These are phyloP conservation scores for Rehmannia glutinosa DNA, from an alignment of 257 asterid species.

Conservation along the genomic window DNA sequence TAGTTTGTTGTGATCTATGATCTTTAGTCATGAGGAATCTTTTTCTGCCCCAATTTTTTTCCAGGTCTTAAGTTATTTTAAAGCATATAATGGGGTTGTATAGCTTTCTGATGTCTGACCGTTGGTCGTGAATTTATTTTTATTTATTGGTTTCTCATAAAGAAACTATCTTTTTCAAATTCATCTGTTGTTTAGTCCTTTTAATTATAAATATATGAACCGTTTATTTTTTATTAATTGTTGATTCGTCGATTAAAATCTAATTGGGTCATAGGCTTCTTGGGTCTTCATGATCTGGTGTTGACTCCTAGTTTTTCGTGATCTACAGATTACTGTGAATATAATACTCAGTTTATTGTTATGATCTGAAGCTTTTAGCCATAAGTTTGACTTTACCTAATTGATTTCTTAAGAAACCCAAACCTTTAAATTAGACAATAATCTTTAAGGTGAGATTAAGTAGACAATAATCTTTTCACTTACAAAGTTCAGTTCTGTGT, in stretches of 20 bases:
- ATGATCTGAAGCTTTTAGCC: neutral
- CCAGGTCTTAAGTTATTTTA: no score
- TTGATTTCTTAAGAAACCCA: neutral
- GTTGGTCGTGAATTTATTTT: no score
- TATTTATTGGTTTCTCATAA: no score
- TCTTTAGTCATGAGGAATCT: no score
- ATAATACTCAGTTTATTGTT: neutral
- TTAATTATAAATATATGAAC: neutral
- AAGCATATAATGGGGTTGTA: no score
- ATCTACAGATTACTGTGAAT: neutral
- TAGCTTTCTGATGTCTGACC: no score
- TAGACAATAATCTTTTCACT: neutral
- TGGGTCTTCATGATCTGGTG: neutral
- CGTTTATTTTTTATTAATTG: neutral
- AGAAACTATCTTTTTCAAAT: neutral
- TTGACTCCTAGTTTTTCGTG: neutral
- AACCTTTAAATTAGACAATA: no score
- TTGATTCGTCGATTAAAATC: neutral
- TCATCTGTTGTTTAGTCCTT: neutral
- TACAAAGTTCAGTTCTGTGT: neutral
- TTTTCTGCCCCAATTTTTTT: neutral
- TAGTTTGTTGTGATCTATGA: constrained; percentile 8
- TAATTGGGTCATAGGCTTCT: neutral
- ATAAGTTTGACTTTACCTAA: neutral
- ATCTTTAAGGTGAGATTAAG: neutral